phyloP scores from a whole-genome alignment of 768 basidiomycete species.

The Phlebiopsis gigantea region DNA sequence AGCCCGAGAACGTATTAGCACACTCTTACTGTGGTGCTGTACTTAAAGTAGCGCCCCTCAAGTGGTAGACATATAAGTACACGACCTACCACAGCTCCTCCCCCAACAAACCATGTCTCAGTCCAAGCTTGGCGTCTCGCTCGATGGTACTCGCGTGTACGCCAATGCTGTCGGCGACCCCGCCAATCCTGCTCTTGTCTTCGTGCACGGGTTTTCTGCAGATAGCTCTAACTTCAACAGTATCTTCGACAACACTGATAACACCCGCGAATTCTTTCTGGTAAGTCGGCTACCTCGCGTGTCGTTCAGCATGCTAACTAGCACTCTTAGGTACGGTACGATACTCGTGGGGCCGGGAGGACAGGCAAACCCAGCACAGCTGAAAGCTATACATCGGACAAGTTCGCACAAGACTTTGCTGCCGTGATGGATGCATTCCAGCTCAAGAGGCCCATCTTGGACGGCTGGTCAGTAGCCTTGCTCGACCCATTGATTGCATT shows the following conservation, averaged over 20 bases:
- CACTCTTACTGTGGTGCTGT: neutral
- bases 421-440: conserved; percentile 18
- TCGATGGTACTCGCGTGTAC: conserved; percentile 19
- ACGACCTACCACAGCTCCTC: neutral
- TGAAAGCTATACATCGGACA: conserved; percentile 11
- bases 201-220: conserved; percentile 19
- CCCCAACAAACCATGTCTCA: neutral
- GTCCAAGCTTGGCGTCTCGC: conserved; percentile 14
- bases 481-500: neutral
- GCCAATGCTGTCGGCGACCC: conserved; percentile 21
- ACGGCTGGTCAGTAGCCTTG: conserved; percentile 17
- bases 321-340: conserved; percentile 18
- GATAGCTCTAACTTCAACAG: conserved; percentile 16
- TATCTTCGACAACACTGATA: conserved; percentile 14
- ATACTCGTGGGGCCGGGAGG: conserved; percentile 21
- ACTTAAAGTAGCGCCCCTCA: neutral
- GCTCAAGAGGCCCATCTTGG: conserved; percentile 16
- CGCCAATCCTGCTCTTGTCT: conserved; percentile 17
- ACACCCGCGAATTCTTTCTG: conserved; percentile 16
- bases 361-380: conserved; percentile 10
- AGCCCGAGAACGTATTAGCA: too few species aligned
- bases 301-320: neutral
- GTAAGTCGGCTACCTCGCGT: conserved; percentile 9
- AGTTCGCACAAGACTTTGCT: conserved; percentile 19
- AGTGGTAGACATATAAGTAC: neutral